Evolutionary conservation across 768 basidiomycete genomes (phyloP), one percentile per base, ranked within the genome.

Genomic region (Saitozyma sp.): DNA sequence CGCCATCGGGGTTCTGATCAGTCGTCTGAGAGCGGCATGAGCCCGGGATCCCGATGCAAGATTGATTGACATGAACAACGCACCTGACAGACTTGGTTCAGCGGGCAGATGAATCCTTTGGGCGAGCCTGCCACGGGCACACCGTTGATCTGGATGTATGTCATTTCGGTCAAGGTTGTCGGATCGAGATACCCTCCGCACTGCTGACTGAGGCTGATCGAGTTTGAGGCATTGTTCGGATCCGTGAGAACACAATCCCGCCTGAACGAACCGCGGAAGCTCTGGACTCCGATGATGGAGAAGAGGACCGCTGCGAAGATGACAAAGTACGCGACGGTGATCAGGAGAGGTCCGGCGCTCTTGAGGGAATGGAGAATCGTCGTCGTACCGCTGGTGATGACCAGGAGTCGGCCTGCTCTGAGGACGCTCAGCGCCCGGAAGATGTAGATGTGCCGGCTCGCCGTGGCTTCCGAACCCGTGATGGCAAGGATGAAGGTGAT

Each of bases 341-440:
- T 86, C 9, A 98, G 85, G n/a, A 96, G 81, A 0, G 94, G 92
- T 20, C 88, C 85, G 0, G 94, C 93, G 1, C 86, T 88, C 80
- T 97, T 98, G 59, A 98, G 82, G 3, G 91, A 93, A 62, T 87
- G 89, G 83, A 98, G 88, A 72, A 98, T 96, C 0, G 93, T 89
- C 83, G 92, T 89, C 19, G 95, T 98, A 79, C 95, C 95, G 65
- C 86, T 87, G 1, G 94, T 95, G 61, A 97, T 86, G 6, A 92
- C 85, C 49, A 98, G 81, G 49, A 98, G 80, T 65, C 95, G 84
- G 1, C 90, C 87, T 2, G 87, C 89, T 66, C 95, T 83, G 16
- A 97, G 82, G 38, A 93, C 90, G 66, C 89, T 90, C 77, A 98
- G 78, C 0, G 93, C 93, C 49, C 93, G 84, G 74, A 97, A 97